Conservation (phyloP, 2,329 filamentous ascomycete species). For the Leptosphaerulina australis region DNA sequence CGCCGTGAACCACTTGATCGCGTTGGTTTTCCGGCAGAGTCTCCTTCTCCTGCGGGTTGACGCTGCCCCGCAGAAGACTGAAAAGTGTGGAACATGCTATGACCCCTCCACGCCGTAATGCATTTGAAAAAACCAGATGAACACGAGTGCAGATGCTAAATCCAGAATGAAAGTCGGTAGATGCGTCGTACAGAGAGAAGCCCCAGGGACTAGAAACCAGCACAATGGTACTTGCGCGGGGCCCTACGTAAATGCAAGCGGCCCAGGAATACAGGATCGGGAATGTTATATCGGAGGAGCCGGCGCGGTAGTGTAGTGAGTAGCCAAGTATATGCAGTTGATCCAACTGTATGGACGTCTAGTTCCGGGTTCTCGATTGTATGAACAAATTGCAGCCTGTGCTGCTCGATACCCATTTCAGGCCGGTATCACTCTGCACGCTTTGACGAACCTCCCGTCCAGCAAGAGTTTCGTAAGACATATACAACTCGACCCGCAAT, state of each 20-base stretch:
- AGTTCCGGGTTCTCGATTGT: slow-evolving; percentile 5
- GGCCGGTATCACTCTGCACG: slow-evolving; percentile 1
- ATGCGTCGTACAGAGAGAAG: slow-evolving; percentile 9
- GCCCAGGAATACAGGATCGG: slow-evolving; percentile 18
- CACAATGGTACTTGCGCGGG: slow-evolving; percentile 17
- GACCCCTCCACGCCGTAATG: not conserved
- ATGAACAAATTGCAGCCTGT: slow-evolving; percentile 1
- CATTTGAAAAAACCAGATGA: slow-evolving; percentile 12
- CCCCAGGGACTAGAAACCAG: slow-evolving; percentile 14
- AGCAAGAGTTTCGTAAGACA: slow-evolving; percentile 3
- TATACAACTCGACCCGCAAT: slow-evolving; percentile 14
- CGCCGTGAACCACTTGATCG: slow-evolving; percentile 49
- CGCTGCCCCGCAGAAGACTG: slow-evolving; percentile 46
- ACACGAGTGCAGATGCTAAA: slow-evolving; percentile 16
- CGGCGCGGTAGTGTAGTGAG: slow-evolving; percentile 19
- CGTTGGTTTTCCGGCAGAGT: slow-evolving; percentile 44
- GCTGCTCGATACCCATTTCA: slow-evolving; percentile 2
- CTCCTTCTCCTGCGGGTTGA: slow-evolving; percentile 42
- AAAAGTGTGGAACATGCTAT: slow-evolving; percentile 55
- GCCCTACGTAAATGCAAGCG: slow-evolving; percentile 21
- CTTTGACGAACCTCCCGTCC: slow-evolving; percentile 4
- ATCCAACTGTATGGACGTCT: slow-evolving; percentile 1
- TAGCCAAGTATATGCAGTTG: slow-evolving; percentile 13
- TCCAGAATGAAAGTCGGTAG: slow-evolving; percentile 15
- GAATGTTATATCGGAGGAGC: slow-evolving; percentile 27